Evolutionary conservation across 306 rosid species (phyloP), one percentile per base, ranked within the genome.

Genomic region (Gillenia trifoliata): DNA sequence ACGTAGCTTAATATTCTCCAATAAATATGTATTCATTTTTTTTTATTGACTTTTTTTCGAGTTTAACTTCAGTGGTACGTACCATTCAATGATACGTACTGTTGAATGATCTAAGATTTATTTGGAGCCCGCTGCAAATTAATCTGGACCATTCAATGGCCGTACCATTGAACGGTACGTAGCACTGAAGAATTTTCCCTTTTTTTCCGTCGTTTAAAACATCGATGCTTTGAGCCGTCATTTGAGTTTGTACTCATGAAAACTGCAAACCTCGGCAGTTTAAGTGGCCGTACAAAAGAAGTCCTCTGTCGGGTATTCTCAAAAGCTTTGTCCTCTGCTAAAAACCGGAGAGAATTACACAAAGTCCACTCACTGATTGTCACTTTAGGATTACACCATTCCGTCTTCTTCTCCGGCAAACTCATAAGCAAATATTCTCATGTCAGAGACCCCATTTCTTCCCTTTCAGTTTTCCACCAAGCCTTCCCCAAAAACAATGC

Each of bases 351-450:
- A 26, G 71, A 70, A 55, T 30, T 78, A n/a, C 82, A 77, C 34
- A 64, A 33, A 43, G 66, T 82, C 68, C 82, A 82, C 55, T 74
- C 80, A 2, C 29, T 64, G 66, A 56, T 82, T 52, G 40, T 74
- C 70, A 65, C 63, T 6, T 50, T 76, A 6, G 85, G 85, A 26
- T 52, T 78, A 11, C 61, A 56, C 73, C 67, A 26, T 4, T 63
- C 70, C 33, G 75, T 34, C 28, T 64, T 78, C 77, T 70, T 82
- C 62, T 74, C 80, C 4, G 83, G 82, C 52, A 74, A 82, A 56
- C 82, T 82, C 66, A 82, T 82, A 34, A 59, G 67, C 74, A 82
- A 78, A 22, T 82, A 82, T 47, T 52, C 75, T 19, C 77, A 78
- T n/a, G 52, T 74, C 36, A 74, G 59, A 70, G 78, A 74, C 63